Conservation (phyloP, 2,329 filamentous ascomycete species). For the Alternaria sp. region DNA sequence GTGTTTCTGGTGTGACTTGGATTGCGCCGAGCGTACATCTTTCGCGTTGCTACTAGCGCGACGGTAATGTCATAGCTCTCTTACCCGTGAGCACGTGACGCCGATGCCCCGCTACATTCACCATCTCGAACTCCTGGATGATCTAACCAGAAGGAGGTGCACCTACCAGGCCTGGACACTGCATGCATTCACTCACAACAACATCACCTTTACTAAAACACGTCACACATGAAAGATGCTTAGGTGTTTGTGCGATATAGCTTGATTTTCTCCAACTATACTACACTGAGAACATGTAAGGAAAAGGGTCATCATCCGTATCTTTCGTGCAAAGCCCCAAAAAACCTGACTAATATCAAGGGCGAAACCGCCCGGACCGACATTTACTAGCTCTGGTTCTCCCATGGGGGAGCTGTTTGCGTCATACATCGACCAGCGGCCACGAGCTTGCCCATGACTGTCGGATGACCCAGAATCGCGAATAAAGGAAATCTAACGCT, state of each 20-base stretch:
- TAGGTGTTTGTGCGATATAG: slow-evolving; percentile 33
- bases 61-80: slow-evolving; percentile 11
- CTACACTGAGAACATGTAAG: slow-evolving; percentile 45
- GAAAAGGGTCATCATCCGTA: slow-evolving; percentile 45
- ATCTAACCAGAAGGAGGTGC: neutral
- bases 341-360: slow-evolving; percentile 36
- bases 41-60: slow-evolving; percentile 25
- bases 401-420: slow-evolving; percentile 40
- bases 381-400: slow-evolving; percentile 45
- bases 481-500: slow-evolving; percentile 53
- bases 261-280: slow-evolving; percentile 43
- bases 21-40: slow-evolving; percentile 5
- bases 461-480: slow-evolving; percentile 40
- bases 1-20: neutral
- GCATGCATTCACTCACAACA: slow-evolving; percentile 18
- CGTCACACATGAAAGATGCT: neutral
- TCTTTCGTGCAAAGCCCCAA: slow-evolving; percentile 39
- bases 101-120: slow-evolving; percentile 24
- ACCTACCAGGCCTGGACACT: neutral
- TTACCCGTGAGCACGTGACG: slow-evolving; percentile 27
- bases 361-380: slow-evolving; percentile 45
- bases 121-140: neutral
- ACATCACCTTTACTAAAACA: slow-evolving; percentile 4
- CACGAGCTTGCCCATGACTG: slow-evolving; percentile 45
- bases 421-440: slow-evolving; percentile 43